Base-by-base conservation (phyloP, 495 filamentous ascomycete species). In the Penicillium manginii region DNA sequence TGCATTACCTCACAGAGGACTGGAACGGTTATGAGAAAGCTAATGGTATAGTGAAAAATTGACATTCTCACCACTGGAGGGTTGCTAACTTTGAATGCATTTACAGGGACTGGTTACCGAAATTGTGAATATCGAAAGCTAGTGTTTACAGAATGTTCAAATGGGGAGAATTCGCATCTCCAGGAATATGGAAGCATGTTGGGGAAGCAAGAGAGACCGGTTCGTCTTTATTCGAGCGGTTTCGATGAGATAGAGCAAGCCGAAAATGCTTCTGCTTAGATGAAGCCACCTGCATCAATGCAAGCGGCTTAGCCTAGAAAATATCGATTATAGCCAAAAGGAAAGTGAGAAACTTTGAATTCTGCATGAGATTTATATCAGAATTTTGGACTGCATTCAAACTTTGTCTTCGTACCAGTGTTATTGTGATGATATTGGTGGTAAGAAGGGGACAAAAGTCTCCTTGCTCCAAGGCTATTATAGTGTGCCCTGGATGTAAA, bases 1-100 rank as follows among this genome's bases (percentile, higher is more conserved):
- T 66, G 29, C 64, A 67, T 46, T 67, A 63, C 23, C 33, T 67
- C 12, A 67, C 58, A 7, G 64, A 67, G 19, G 64, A 67, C 32
- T 67, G 64, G 64, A 50, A 58, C 9, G 43, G 31, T 3, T 72
- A 70, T 53, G 64, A 62, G 4, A 52, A 17, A 39, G 22, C 21
- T 2, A 33, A 52, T 23, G 64, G 69, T 70, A 62, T 43, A 57
- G 7, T 18, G 9, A 1, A 32, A 19, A 4, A 19, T 23, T 48
- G 29, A 19, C 9, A 37, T 33, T 9, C 15, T 2, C 12, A 19
- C 49, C 10, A 35, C 49, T 10, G 10, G 26, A 3, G 18, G 0
- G 42, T 48, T n/a, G 12, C 39, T 54, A 6, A 43, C 32, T 10
- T 7, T 29, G 12, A 26, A 19, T n/a, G 7, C 2, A 2, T 5